phyloP scores from a whole-genome alignment of 2,329 filamentous ascomycete genomes.

The Colletotrichum aenigma region DNA sequence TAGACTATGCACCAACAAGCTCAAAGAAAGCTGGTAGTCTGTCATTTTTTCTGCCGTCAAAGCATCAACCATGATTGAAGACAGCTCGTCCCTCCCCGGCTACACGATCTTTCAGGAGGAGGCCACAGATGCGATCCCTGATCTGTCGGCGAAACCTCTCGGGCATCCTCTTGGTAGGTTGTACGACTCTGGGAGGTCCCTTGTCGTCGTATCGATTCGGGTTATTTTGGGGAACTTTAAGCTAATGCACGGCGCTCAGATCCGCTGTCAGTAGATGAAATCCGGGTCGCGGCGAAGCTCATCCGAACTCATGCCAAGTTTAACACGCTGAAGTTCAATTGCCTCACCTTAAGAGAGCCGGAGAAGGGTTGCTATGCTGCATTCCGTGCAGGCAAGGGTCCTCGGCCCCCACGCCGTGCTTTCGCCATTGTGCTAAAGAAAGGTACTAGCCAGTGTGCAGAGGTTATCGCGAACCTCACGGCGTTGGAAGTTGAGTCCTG shows the following conservation, averaged over 20 bases:
- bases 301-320: constrained; percentile 43
- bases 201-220: not conserved
- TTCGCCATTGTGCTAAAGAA: constrained; percentile 53
- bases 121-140: constrained; percentile 38
- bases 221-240: not conserved
- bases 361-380: constrained; percentile 67
- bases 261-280: constrained; percentile 60
- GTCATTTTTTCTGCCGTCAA: constrained; percentile 18
- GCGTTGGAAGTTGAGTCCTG: constrained; percentile 42
- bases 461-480: constrained; percentile 57
- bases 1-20: not conserved
- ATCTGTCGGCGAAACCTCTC: constrained; percentile 32
- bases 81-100: constrained; percentile 47
- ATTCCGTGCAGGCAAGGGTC: constrained; percentile 53
- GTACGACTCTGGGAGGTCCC: not conserved
- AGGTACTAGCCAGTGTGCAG: constrained; percentile 32
- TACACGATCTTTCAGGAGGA: constrained; percentile 51
- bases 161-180: constrained; percentile 42
- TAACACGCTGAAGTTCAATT: constrained; percentile 55
- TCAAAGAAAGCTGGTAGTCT: not conserved
- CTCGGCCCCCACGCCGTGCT: constrained; percentile 53
- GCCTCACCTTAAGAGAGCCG: constrained; percentile 70
- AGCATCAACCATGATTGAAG: constrained; percentile 37
- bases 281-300: constrained; percentile 51
- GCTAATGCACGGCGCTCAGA: constrained; percentile 35